Conservation (phyloP, 441 rosid species). For the Manihot esculenta region DNA sequence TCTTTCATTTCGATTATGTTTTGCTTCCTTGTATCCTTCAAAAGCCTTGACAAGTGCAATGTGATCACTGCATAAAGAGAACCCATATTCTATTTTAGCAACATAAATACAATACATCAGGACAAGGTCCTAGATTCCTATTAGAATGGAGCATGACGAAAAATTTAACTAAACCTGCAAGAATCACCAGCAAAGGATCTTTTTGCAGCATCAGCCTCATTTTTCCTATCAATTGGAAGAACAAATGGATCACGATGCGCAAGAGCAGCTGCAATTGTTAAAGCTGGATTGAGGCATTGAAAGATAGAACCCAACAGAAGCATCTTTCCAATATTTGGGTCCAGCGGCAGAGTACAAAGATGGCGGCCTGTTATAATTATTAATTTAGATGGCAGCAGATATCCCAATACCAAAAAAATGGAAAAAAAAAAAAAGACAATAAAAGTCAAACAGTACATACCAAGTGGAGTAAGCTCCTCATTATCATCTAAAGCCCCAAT, state of each 20-base stretch:
- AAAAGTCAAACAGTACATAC: constrained; percentile 40
- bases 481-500: constrained; percentile 82
- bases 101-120: constrained; percentile 10
- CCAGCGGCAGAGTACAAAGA: constrained; percentile 80
- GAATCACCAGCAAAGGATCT: constrained; percentile 90
- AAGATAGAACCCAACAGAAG: constrained; percentile 92
- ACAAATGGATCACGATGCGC: constrained; percentile 91
- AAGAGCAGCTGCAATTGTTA: constrained; percentile 95
- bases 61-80: constrained; percentile 72
- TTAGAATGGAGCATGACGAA: constrained; percentile 8
- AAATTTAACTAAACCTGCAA: constrained; percentile 61
- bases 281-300: constrained; percentile 89
- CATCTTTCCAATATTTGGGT: constrained; percentile 96
- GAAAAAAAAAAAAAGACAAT: neutral
- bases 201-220: constrained; percentile 86
- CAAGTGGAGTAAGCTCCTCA: constrained; percentile 92
- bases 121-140: constrained; percentile 3
- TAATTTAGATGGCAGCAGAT: constrained; percentile 18
- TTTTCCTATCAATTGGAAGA: constrained; percentile 78
- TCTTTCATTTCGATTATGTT: constrained; percentile 58
- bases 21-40: constrained; percentile 80
- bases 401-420: constrained; percentile 15
- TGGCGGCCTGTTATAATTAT: constrained; percentile 58
- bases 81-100: constrained; percentile 19
- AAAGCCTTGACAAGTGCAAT: constrained; percentile 92